Percentiles rank a stretch among this genome's conserved stretches.
These are phyloP conservation scores for Myriosclerotinia scirpicola DNA, from an alignment of 2,329 filamentous ascomycete genomes.

Conservation along the genomic window DNA sequence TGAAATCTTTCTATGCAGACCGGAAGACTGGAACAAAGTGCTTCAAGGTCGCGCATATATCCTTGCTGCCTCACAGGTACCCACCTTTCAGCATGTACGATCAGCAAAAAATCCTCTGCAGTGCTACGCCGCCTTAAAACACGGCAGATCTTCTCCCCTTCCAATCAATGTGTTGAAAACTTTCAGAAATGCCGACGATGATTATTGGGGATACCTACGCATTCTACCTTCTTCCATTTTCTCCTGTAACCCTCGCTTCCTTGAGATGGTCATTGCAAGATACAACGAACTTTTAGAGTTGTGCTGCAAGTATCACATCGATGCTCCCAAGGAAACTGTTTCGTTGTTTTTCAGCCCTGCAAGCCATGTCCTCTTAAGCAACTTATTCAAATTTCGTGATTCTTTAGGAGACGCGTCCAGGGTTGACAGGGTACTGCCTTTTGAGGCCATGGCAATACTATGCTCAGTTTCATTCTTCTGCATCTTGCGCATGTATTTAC, in stretches of 20 bases:
- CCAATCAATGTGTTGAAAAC: not conserved
- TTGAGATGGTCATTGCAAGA: not conserved
- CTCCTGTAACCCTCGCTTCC: not conserved
- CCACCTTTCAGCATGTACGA: not conserved
- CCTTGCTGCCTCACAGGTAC: not conserved
- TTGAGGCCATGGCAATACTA: not conserved
- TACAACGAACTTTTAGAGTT: not conserved
- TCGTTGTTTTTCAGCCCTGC: not conserved
- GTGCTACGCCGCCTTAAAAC: not conserved
- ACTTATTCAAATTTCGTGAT: not conserved
- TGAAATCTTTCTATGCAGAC: not conserved
- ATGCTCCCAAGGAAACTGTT: not conserved
- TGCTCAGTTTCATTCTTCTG: not conserved
- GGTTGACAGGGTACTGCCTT: not conserved
- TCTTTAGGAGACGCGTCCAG: not conserved
- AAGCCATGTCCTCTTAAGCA: not conserved
- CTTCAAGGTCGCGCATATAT: not conserved
- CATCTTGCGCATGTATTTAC: not conserved
- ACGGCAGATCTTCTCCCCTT: not conserved
- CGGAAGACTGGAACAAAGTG: not conserved
- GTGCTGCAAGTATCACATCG: not conserved
- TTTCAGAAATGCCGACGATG: too few relatives aligned
- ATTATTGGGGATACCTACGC: not conserved
- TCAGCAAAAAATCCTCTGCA: not conserved
- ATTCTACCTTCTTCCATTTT: not conserved